Evolutionary conservation across 1,139 yeast genomes (phyloP), one percentile per base, ranked within the genome.

Genomic region (Suhomyces choctaworum): DNA sequence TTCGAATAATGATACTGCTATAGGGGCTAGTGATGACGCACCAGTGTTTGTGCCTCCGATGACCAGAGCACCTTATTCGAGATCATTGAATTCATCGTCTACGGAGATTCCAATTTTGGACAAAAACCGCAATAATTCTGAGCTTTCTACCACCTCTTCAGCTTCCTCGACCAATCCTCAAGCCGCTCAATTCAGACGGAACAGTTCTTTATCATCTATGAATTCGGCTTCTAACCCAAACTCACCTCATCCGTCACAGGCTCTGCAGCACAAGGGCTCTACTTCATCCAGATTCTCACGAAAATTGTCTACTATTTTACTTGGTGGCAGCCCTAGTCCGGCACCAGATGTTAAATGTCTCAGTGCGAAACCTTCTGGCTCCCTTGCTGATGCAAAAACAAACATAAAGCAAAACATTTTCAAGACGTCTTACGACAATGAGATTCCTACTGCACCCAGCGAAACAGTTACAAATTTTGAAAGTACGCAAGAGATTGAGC

Each of bases 241-340:
- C 14, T 30, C 32, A 6, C 23, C 27, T 7, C 13, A 36, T 25
- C n/a, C n/a, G n/a, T n/a, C n/a, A n/a, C n/a, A n/a, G n/a, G n/a
- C n/a, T n/a, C n/a, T n/a, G n/a, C n/a, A n/a, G n/a, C 29, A 13
- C 14, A 33, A 34, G 17, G 15, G 29, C 5, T 32, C 33, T 8
- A 27, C 39, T 1, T 30, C 47, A 6, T 38, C 42, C 8, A 33
- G 50, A 11, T 48, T 48, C 15, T 41, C 47, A 8, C 32, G 51
- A 9, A 48, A 45, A 24, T 42, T 48, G 7, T 47, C 51, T 9
- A 44, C 46, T n/a, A 37, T 50, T 5, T 40, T 47, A 27, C 30
- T 47, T 22, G 44, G 44, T 5, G 32, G 29, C 30, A 37, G 34
- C 30, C 16, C 30, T 9, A 29, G 27, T 16, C 14, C 33, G 5